Evolutionary conservation across 345 rosid genomes (phyloP), one percentile per base, ranked within the genome.

Genomic region (Euphorbia peplus): DNA sequence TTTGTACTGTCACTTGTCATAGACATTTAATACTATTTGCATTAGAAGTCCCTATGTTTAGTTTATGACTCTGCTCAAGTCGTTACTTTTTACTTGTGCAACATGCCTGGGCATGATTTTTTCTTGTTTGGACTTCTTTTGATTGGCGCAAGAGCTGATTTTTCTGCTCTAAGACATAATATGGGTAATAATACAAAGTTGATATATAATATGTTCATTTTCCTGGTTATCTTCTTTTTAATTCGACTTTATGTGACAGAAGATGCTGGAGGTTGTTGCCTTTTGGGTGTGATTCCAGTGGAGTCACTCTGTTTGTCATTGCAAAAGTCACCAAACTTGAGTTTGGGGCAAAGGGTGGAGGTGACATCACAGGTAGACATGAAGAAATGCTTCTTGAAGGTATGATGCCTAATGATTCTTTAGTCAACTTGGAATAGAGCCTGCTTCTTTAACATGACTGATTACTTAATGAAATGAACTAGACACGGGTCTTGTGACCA

Each of bases 361-460:
- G 73, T 82, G 69, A 81, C 78, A 62, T 84, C 76, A 65, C 80
- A 85, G 64, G 83, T 95, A 76, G 86, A 84, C 47, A 83, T 95
- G 96, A 86, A 76, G 48, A 81, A 91, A 64, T 85, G 97, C 78
- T 83, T 87, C 73, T 78, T 92, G 55, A 95, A 95, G 97, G 99
- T 95, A 80, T 73, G 72, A 14, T 28, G 50, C 71, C 24, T 11
- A 60, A 48, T 69, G 24, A 2, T 12, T 66, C 39, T 52, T 3
- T 32, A 2, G 6, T 32, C 4, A 32, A 32, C 37, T 63, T 52
- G 47, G 26, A 11, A n/a, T 39, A 16, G 46, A 41, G 30, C 41
- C 35, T 2, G 6, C 42, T 56, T 56, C 39, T 68, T 42, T 54
- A 21, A 51, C 35, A 24, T 53, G 25, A 16, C 48, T 18, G 22